These are phyloP conservation scores for Raphanus raphanistrum DNA, from an alignment of 345 rosid genomes.

Conservation along the genomic window DNA sequence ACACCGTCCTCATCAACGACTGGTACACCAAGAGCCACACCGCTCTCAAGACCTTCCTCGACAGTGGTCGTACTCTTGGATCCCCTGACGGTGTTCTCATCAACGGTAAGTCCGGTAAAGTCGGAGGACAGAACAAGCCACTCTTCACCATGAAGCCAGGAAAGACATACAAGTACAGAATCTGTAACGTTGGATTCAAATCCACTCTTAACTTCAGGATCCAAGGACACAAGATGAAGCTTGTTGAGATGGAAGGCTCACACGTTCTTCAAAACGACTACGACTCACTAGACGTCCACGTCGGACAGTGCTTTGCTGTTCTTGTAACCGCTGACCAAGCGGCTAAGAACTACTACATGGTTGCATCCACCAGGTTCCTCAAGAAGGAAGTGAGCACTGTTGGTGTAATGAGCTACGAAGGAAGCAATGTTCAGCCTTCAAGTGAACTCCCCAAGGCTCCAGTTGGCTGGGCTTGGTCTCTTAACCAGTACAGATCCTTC, in stretches of 20 bases:
- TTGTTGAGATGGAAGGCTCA: constrained; percentile 79
- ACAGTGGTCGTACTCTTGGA: constrained; percentile 55
- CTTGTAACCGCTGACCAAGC: constrained; percentile 61
- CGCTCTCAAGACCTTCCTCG: constrained; percentile 48
- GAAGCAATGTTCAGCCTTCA: constrained; percentile 45
- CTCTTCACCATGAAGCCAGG: constrained; percentile 70
- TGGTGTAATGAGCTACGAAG: constrained; percentile 51
- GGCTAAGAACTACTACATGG: constrained; percentile 58
- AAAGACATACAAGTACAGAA: constrained; percentile 62
- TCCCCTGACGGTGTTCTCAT: constrained; percentile 62
- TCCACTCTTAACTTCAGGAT: constrained; percentile 63
- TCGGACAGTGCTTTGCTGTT: constrained; percentile 65
- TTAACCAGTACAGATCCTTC: constrained; percentile 70
- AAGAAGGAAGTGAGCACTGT: constrained; percentile 41
- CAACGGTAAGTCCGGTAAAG: constrained; percentile 54
- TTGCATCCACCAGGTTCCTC: constrained; percentile 64
- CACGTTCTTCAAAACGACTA: constrained; percentile 63
- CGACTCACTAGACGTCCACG: constrained; percentile 68
- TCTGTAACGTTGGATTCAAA: constrained; percentile 64
- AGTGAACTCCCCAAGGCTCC: constrained; percentile 50
- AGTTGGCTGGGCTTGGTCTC: constrained; percentile 74
- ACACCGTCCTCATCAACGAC: constrained; percentile 57
- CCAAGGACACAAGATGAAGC: constrained; percentile 71
- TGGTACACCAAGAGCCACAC: constrained; percentile 63
- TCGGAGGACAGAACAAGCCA: constrained; percentile 39